Conservation (phyloP, 208 protist species). For the Leishmania major region DNA sequence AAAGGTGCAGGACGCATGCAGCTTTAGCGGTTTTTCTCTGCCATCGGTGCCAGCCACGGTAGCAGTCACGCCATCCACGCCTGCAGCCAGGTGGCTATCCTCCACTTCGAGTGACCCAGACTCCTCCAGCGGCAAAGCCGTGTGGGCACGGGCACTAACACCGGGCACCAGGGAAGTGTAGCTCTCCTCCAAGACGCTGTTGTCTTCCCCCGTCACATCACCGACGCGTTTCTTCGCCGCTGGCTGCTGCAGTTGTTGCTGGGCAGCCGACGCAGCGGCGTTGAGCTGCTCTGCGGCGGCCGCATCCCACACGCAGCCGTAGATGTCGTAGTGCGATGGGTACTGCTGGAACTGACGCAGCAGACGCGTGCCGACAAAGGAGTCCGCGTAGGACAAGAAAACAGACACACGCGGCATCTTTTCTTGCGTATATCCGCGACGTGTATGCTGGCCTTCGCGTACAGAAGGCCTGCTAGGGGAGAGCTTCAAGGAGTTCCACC, state of each 20-base stretch:
- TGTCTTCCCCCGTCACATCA: neutral
- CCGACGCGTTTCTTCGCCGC: neutral
- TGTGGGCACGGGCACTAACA: conserved; percentile 3
- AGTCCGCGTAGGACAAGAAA: conserved; percentile 83
- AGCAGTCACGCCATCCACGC: neutral
- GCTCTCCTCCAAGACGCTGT: conserved; percentile 10
- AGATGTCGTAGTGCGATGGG: conserved; percentile 55
- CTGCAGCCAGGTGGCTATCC: neutral
- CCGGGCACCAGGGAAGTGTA: conserved; percentile 15
- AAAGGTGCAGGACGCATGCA: conserved; percentile 16
- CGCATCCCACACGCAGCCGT: conserved; percentile 80
- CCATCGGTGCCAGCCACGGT: neutral
- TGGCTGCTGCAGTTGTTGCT: conserved; percentile 4
- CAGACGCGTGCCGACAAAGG: conserved; percentile 71
- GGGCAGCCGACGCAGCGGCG: neutral
- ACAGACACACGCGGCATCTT: conserved; percentile 43
- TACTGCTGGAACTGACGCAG: conserved; percentile 57
- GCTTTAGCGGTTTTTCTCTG: neutral
- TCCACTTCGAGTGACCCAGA: neutral
- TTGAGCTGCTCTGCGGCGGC: conserved; percentile 40
- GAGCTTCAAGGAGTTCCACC: neutral
- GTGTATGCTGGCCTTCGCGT: too few relatives aligned
- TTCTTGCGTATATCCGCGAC: neutral
- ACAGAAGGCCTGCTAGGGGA: too few relatives aligned
- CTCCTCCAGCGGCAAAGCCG: neutral